Evolutionary conservation across 345 rosid species (phyloP).

Genomic region (Barbarea vulgaris): DNA sequence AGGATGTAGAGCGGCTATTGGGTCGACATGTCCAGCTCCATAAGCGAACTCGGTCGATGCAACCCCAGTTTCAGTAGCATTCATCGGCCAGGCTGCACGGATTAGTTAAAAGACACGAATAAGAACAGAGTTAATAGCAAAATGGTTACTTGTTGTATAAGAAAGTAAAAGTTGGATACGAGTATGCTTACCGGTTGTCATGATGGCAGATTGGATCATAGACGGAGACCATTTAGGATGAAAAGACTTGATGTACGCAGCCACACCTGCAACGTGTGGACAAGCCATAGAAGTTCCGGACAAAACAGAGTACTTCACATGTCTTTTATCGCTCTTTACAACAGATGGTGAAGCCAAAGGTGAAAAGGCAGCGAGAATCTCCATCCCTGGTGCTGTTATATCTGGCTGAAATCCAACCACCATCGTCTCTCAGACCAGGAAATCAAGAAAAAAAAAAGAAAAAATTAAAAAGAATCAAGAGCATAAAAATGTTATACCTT

Average conservation of each 20-base stretch:
- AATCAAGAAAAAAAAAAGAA: neutral
- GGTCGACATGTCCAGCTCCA: conserved; percentile 63
- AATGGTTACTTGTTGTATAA: neutral
- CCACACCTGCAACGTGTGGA: conserved; percentile 55
- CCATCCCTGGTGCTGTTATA: conserved; percentile 51
- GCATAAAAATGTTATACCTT: conserved; percentile 22
- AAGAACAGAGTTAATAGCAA: neutral
- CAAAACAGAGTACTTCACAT: conserved; percentile 23
- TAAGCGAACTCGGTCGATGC: conserved; percentile 46
- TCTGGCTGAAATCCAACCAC: conserved; percentile 47
- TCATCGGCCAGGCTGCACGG: conserved; percentile 49
- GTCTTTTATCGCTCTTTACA: conserved; percentile 13
- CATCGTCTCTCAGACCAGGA: neutral
- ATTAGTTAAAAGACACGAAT: neutral
- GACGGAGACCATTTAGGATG: conserved; percentile 65
- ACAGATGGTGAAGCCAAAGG: conserved; percentile 23
- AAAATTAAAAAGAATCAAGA: neutral
- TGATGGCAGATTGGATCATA: conserved; percentile 57
- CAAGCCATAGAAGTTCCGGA: conserved; percentile 65
- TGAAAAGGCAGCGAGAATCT: conserved; percentile 47
- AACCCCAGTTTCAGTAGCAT: neutral
- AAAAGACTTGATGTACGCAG: conserved; percentile 46
- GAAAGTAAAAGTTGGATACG: neutral
- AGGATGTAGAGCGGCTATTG: conserved; percentile 46
- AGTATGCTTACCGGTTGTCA: conserved; percentile 55